Conservation (phyloP, 2,329 filamentous ascomycete genomes). For the Fusarium devonianum region DNA sequence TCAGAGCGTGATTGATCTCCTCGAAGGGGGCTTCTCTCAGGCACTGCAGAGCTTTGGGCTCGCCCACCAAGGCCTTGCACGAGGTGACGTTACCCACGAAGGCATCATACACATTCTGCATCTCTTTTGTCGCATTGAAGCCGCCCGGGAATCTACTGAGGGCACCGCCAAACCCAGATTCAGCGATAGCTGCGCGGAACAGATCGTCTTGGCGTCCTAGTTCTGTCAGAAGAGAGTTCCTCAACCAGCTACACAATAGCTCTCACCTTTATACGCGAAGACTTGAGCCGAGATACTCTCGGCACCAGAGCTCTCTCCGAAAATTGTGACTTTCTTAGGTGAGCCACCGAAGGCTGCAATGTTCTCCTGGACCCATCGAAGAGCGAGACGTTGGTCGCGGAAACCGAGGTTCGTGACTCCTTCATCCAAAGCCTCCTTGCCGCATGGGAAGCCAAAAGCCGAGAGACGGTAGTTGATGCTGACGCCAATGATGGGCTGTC, state of each 20-base stretch:
- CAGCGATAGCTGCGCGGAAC: constrained; percentile 57
- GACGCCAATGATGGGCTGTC: constrained; percentile 57
- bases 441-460: constrained; percentile 56
- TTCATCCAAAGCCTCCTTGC: constrained; percentile 49
- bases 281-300: constrained; percentile 26
- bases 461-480: constrained; percentile 58
- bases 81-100: constrained; percentile 41
- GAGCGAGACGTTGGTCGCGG: constrained; percentile 55
- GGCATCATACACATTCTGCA: constrained; percentile 41
- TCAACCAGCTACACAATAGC: too few relatives aligned
- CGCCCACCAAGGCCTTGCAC: constrained; percentile 33
- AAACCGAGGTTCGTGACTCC: constrained; percentile 59
- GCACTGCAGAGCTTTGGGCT: constrained; percentile 38
- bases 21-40: constrained; percentile 40
- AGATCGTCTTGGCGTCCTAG: constrained; percentile 56
- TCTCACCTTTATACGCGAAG: constrained; percentile 44
- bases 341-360: constrained; percentile 56
- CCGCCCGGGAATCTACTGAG: constrained; percentile 41
- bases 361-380: constrained; percentile 57
- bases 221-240: not conserved
- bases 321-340: constrained; percentile 56
- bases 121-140: constrained; percentile 40
- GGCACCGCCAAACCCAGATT: constrained; percentile 54
- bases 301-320: constrained; percentile 59
- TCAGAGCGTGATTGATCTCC: constrained; percentile 38